phyloP scores from a whole-genome alignment of 129 eudicot genomes.

The Mikania micrantha region DNA sequence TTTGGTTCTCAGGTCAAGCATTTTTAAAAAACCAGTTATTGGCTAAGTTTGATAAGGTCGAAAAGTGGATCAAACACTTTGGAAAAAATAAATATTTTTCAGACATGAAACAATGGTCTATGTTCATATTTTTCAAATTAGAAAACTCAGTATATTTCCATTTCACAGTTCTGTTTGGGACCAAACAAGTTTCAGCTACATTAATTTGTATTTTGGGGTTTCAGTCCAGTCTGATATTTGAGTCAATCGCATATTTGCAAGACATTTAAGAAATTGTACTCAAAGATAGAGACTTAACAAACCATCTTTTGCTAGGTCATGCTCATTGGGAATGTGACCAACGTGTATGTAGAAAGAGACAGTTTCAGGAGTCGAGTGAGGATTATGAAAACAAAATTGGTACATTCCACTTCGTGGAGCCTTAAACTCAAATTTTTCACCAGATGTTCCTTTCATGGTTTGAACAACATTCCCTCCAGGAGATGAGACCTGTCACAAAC shows the following conservation, averaged over 20 bases:
- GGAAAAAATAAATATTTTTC: background rate
- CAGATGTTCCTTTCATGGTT: conserved; percentile 75
- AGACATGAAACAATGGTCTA: background rate
- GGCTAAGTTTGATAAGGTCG: background rate
- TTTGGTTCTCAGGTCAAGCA: background rate
- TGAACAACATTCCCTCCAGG: conserved; percentile 71
- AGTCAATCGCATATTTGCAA: background rate
- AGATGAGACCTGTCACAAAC: conserved; percentile 60
- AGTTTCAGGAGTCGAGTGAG: conserved; percentile 73
- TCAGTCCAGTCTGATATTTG: background rate
- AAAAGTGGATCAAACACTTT: background rate
- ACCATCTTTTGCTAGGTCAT: conserved; percentile 98
- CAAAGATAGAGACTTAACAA: conserved; percentile 16
- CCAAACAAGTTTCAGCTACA: background rate
- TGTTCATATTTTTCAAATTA: background rate
- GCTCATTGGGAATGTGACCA: conserved; percentile 88
- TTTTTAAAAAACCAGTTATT: background rate
- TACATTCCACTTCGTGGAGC: conserved; percentile 94
- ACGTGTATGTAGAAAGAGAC: conserved; percentile 93
- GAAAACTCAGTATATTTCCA: background rate
- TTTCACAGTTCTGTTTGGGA: background rate
- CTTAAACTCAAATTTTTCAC: conserved; percentile 88
- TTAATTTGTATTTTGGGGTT: background rate
- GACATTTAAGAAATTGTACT: background rate
- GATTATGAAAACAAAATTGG: conserved; percentile 93